These are phyloP conservation scores for Apiospora saccharicola DNA, from an alignment of 2,329 filamentous ascomycete genomes.

Conservation along the genomic window DNA sequence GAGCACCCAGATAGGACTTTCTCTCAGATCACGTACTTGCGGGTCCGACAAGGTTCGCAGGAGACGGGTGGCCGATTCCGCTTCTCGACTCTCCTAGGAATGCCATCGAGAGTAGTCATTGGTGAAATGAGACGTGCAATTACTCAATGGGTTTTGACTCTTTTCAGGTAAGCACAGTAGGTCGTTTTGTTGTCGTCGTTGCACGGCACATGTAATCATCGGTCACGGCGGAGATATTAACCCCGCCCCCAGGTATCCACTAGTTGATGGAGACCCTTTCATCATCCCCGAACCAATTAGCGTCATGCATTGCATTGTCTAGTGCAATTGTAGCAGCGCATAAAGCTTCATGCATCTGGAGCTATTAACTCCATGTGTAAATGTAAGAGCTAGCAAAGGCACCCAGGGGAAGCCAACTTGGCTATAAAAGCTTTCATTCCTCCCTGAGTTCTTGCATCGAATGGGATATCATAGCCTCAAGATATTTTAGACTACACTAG, in stretches of 20 bases:
- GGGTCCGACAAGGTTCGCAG: constrained; percentile 44
- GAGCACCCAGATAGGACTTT: too few relatives aligned
- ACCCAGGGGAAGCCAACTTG: background rate
- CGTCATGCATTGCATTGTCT: background rate
- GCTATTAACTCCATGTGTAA: background rate
- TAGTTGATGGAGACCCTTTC: background rate
- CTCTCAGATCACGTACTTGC: constrained; percentile 39
- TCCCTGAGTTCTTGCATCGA: background rate
- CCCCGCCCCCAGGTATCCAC: background rate
- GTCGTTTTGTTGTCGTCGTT: background rate
- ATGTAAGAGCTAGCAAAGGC: background rate
- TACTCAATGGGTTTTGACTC: background rate
- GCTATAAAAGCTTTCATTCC: background rate
- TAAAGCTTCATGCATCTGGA: background rate
- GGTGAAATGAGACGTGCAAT: constrained; percentile 18
- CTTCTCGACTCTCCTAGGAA: constrained; percentile 39
- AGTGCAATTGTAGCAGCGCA: background rate
- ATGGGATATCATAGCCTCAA: background rate
- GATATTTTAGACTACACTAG: background rate
- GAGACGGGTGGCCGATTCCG: constrained; percentile 44
- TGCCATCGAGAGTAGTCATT: constrained; percentile 25
- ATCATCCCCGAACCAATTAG: background rate
- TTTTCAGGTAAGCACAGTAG: background rate
- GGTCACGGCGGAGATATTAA: background rate
- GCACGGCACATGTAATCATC: background rate